Conservation (phyloP, 164 flowering plant genomes). For the Chimonanthus praecox region DNA sequence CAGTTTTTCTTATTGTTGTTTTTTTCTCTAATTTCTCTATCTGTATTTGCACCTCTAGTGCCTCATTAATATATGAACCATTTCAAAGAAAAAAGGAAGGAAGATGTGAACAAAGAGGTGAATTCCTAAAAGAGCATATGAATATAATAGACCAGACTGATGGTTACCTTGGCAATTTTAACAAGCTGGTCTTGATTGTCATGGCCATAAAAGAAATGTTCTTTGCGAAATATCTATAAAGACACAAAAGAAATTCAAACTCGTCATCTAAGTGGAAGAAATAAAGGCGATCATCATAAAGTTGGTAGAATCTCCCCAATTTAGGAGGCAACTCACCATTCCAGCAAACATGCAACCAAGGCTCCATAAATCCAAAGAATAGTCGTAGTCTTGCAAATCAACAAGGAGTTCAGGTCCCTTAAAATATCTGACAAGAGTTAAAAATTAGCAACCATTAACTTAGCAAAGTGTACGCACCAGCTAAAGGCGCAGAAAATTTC, state of each 20-base stretch:
- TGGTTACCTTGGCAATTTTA: conserved; percentile 69
- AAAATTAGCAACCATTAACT: background rate
- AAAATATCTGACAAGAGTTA: conserved; percentile 36
- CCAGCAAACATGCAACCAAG: conserved; percentile 84
- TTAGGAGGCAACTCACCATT: conserved; percentile 32
- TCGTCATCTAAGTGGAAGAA: background rate
- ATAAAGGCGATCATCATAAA: background rate
- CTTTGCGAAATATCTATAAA: conserved; percentile 72
- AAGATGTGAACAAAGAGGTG: background rate
- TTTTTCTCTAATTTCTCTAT: too few relatives aligned
- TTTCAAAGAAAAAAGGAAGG: background rate
- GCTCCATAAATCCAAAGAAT: conserved; percentile 77
- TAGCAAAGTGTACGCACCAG: background rate
- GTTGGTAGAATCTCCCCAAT: background rate
- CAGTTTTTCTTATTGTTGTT: too few relatives aligned
- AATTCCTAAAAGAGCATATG: background rate
- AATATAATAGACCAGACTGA: background rate
- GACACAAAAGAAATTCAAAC: conserved; percentile 6
- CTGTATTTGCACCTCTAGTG: too few relatives aligned
- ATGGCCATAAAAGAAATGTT: conserved; percentile 86
- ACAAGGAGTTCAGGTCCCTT: conserved; percentile 78
- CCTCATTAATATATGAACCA: too few relatives aligned
- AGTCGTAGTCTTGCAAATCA: conserved; percentile 72
- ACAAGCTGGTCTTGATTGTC: conserved; percentile 89
- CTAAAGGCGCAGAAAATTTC: background rate